phyloP scores from a whole-genome alignment of 257 asterid genomes.

The Capsicum chinense region DNA sequence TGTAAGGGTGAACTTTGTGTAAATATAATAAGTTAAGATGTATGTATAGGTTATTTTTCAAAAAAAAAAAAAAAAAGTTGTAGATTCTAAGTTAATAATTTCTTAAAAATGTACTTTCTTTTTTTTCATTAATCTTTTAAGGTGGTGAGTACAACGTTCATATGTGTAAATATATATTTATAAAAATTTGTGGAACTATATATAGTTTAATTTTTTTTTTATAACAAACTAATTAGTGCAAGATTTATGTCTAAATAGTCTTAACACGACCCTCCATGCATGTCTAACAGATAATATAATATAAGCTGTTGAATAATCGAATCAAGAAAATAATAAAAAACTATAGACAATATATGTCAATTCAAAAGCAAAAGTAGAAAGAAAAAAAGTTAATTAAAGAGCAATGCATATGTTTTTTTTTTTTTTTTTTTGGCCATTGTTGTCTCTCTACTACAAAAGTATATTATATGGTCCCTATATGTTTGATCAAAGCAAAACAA shows the following conservation, averaged over 20 bases:
- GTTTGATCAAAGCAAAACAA: conserved; percentile 19
- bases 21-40: no score
- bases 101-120: no score
- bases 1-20: no score
- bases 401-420: neutral
- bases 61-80: no score
- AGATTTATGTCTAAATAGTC: neutral
- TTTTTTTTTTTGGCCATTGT: neutral
- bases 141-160: neutral
- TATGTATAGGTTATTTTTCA: no score
- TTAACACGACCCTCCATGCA: neutral
- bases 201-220: neutral
- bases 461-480: neutral
- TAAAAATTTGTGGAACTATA: neutral
- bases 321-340: neutral
- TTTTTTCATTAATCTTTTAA: neutral
- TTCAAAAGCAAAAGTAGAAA: neutral
- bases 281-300: neutral
- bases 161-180: neutral
- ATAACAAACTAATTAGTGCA: neutral
- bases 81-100: no score
- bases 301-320: neutral
- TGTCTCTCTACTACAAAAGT: neutral
- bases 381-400: neutral
- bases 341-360: neutral